These are phyloP conservation scores for Fusarium chuoi DNA, from an alignment of 2,329 filamentous ascomycete species.

Conservation along the genomic window DNA sequence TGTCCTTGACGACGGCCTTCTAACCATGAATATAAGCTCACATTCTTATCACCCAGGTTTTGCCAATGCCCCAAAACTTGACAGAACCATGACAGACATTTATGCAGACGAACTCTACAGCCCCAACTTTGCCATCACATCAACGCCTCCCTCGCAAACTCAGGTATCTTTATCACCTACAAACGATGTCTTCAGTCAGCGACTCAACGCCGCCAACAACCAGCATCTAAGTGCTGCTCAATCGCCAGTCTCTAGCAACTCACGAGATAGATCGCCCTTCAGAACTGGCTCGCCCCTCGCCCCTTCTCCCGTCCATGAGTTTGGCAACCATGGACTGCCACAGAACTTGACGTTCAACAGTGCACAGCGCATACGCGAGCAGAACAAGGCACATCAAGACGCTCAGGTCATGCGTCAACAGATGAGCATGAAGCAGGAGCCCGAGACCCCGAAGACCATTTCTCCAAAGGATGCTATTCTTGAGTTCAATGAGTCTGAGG, in stretches of 20 bases:
- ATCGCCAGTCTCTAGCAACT: constrained; percentile 58
- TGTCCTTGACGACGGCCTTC: constrained; percentile 25
- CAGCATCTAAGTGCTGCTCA: constrained; percentile 72
- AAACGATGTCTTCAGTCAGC: constrained; percentile 76
- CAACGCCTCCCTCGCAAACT: constrained; percentile 61
- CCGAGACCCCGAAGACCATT: constrained; percentile 80
- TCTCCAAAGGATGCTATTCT: constrained; percentile 92
- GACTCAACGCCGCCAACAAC: constrained; percentile 81
- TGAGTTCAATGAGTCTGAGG: constrained; percentile 82
- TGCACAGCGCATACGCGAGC: constrained; percentile 69
- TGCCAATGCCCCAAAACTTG: constrained; percentile 76
- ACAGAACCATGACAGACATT: constrained; percentile 86
- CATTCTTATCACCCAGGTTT: constrained; percentile 60
- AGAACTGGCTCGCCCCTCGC: constrained; percentile 74
- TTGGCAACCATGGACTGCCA: constrained; percentile 34
- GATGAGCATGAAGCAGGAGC: constrained; percentile 53
- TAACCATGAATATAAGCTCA: constrained; percentile 63
- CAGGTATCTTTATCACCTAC: constrained; percentile 58
- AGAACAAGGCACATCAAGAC: constrained; percentile 69
- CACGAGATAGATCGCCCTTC: constrained; percentile 84
- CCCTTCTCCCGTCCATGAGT: constrained; percentile 57
- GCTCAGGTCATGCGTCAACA: constrained; percentile 58
- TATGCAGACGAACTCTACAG: constrained; percentile 88
- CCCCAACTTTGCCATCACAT: constrained; percentile 70
- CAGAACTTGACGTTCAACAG: constrained; percentile 57